Evolutionary conservation across 306 rosid species (phyloP), one percentile per base, ranked within the genome.

Genomic region (Sphenostylis stenocarpa): DNA sequence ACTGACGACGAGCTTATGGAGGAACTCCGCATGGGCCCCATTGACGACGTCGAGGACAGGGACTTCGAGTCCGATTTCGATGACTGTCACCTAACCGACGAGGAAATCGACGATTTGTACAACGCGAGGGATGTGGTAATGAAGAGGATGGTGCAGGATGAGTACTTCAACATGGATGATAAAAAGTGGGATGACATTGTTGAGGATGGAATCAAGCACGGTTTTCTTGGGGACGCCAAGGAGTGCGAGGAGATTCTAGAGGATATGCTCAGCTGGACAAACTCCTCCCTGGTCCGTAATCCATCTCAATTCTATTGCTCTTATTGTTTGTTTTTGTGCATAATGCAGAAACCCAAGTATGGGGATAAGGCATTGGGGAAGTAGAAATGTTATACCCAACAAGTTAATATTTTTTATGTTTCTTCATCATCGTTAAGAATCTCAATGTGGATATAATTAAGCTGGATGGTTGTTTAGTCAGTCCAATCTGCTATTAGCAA

Each of bases 1-100:
- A 90, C 96, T 0, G 99, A 96, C 67, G 94, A 96, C 49, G 97
- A 91, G 79, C 24, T 96, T 68, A 38, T 87, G 51, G 90, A 89
- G 0, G 89, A 91, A 16, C 75, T 96, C 12, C 39, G 29, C 6
- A 39, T 60, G 88, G 10, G 76, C 67, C 98, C 96, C 1, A 4
- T 84, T 36, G 89, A 89, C 26, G 80, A 82, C 39, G 86, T 92
- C 5, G 73, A 56, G 1, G 89, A 87, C 70, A 0, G 0, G 51
- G 91, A 87, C 1, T 77, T 88, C 61, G 99, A 89, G 81, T 74
- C 84, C 0, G 98, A 88, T 86, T 89, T 91, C 56, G 96, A 92
- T 62, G 92, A 89, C 0, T 0, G 41, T 2, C 75, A 84, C 10
- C 86, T 85, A 7, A 95, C 96, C 1, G 96, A 92, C 65, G 88